Conservation (phyloP, 1,284 basidiomycete species). For the Trichosporon faecale region DNA sequence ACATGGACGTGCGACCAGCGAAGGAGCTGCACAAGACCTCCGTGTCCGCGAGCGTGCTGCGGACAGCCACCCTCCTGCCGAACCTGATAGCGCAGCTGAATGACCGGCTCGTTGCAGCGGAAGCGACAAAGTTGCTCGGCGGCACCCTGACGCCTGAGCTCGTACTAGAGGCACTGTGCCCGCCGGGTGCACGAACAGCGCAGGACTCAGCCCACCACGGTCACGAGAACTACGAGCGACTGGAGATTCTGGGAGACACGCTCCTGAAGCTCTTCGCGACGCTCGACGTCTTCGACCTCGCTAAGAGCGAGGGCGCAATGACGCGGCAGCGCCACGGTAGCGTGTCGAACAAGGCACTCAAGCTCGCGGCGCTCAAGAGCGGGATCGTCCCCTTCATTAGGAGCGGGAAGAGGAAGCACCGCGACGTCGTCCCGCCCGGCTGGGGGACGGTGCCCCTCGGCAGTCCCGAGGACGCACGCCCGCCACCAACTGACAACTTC, state of each 20-base stretch:
- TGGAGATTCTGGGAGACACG: constrained; percentile 47
- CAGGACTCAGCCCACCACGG: neutral
- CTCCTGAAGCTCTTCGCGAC: constrained; percentile 38
- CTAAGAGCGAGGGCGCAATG: constrained; percentile 21
- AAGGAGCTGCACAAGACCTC: neutral
- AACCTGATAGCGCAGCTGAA: constrained; percentile 29
- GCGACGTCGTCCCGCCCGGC: constrained; percentile 34
- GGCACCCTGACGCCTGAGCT: constrained; percentile 14
- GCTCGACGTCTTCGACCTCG: constrained; percentile 24
- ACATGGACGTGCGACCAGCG: neutral
- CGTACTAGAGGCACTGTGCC: constrained; percentile 32
- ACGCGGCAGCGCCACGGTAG: constrained; percentile 29
- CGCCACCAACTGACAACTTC: constrained; percentile 6
- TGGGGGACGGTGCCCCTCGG: constrained; percentile 24
- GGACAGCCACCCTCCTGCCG: constrained; percentile 31
- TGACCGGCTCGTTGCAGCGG: constrained; percentile 30
- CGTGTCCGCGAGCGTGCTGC: constrained; percentile 17
- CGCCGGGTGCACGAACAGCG: constrained; percentile 16
- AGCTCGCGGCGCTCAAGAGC: constrained; percentile 21
- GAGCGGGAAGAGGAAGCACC: constrained; percentile 17
- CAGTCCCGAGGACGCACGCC: neutral
- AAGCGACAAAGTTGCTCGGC: constrained; percentile 23
- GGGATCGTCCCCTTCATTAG: constrained; percentile 39
- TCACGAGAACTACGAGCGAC: constrained; percentile 36
- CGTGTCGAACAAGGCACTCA: constrained; percentile 34